phyloP scores from a whole-genome alignment of 495 filamentous ascomycete genomes.

The Monascus purpureus region DNA sequence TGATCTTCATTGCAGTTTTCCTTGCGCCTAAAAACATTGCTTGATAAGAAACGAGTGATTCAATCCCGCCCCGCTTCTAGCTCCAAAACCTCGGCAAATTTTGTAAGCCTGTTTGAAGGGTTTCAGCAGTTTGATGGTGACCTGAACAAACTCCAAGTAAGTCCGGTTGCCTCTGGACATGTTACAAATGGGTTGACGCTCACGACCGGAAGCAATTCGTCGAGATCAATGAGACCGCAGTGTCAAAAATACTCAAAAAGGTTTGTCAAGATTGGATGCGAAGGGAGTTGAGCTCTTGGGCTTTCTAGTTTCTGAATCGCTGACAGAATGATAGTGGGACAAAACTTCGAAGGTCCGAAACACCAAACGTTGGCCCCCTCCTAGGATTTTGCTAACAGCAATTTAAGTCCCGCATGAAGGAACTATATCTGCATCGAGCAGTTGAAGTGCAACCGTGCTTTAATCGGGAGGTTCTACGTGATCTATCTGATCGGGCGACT shows the following conservation, averaged over 20 bases:
- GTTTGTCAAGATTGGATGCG: slow-evolving; percentile 18
- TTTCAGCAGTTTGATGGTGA: slow-evolving; percentile 95
- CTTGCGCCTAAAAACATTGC: slow-evolving; percentile 73
- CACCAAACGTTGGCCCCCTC: slow-evolving; percentile 1
- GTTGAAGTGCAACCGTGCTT: slow-evolving; percentile 98
- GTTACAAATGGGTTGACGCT: slow-evolving; percentile 1
- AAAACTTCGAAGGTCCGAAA: slow-evolving; percentile 81
- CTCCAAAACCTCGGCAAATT: slow-evolving; percentile 79
- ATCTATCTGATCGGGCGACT: slow-evolving; percentile 89
- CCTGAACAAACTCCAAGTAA: slow-evolving; percentile 78
- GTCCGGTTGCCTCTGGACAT: neutral
- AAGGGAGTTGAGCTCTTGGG: neutral
- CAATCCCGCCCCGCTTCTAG: slow-evolving; percentile 58
- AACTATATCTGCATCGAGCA: slow-evolving; percentile 86
- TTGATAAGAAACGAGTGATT: slow-evolving; percentile 86
- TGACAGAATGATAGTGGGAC: slow-evolving; percentile 56
- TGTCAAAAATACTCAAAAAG: slow-evolving; percentile 98
- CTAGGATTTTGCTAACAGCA: slow-evolving; percentile 10
- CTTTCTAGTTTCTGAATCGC: slow-evolving; percentile 3
- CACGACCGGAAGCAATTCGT: slow-evolving; percentile 62
- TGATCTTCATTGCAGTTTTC: slow-evolving; percentile 50
- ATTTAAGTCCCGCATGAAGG: slow-evolving; percentile 77
- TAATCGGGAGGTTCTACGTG: slow-evolving; percentile 90
- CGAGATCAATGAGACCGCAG: slow-evolving; percentile 90
- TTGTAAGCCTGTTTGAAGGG: slow-evolving; percentile 85